Conservation (phyloP, 495 filamentous ascomycete genomes). For the Neurospora tetrasperma region DNA sequence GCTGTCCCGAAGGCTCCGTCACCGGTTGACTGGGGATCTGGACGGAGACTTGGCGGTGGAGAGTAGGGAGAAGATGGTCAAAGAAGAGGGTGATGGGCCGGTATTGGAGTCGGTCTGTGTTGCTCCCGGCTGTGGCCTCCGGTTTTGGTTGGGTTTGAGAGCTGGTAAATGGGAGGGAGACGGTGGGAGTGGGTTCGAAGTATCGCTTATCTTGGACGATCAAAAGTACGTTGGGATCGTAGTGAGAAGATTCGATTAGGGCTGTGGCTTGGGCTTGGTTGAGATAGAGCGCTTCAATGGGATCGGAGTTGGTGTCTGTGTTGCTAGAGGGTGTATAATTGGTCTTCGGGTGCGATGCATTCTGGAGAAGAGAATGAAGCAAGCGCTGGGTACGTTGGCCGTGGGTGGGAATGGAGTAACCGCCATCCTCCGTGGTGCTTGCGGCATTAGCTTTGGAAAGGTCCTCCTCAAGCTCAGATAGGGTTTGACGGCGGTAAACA, state of each 20-base stretch:
- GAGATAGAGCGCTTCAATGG: neutral
- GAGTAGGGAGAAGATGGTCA: neutral
- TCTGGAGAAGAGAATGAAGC: neutral
- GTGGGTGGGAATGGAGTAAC: neutral
- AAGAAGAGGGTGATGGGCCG: neutral
- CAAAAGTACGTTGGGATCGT: neutral
- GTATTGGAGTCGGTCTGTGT: neutral
- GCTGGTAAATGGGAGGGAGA: neutral
- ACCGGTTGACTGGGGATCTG: neutral
- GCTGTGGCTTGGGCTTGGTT: neutral
- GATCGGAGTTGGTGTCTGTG: neutral
- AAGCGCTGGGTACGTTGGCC: neutral
- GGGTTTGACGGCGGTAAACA: neutral
- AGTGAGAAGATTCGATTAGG: neutral
- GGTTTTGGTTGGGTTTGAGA: neutral
- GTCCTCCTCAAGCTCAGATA: neutral
- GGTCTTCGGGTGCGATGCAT: neutral
- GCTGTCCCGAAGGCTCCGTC: neutral
- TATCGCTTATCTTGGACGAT: neutral
- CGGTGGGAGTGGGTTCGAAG: neutral
- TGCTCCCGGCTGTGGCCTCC: neutral
- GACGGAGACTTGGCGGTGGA: neutral
- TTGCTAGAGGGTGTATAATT: neutral
- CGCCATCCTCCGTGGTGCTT: neutral
- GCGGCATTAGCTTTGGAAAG: neutral